These are phyloP conservation scores for Eucalyptus tenuipes DNA, from an alignment of 345 rosid species.

Conservation along the genomic window DNA sequence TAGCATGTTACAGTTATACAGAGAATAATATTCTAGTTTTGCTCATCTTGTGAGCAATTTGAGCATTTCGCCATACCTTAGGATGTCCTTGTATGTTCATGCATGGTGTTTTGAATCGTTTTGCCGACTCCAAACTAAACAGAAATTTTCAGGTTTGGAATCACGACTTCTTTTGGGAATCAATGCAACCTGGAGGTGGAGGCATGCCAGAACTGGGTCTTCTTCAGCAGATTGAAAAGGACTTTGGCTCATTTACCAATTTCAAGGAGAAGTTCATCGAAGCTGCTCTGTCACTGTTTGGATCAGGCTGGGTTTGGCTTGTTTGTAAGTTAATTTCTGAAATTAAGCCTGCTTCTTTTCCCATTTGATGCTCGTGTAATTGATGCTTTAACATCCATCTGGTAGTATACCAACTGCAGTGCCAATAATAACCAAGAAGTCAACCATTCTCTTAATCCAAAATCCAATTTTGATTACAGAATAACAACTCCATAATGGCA, in stretches of 20 bases:
- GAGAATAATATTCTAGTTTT: background rate
- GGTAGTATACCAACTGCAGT: background rate
- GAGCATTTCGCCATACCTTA: background rate
- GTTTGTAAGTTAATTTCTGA: conserved; percentile 41
- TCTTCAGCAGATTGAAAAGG: conserved; percentile 89
- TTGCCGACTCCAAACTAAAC: background rate
- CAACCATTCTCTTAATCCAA: background rate
- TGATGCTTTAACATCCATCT: background rate
- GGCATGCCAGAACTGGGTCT: conserved; percentile 59
- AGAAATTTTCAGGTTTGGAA: conserved; percentile 58
- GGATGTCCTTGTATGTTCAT: background rate
- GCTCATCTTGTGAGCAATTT: background rate
- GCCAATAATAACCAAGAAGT: background rate
- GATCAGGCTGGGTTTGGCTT: conserved; percentile 98
- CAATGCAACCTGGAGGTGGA: conserved; percentile 97
- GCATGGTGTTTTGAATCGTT: background rate
- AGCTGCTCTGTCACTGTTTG: conserved; percentile 59
- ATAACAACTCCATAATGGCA: background rate
- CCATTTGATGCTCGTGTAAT: background rate
- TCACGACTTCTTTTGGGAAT: conserved; percentile 98
- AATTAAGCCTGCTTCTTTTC: background rate
- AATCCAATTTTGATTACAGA: background rate
- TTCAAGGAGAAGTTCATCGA: conserved; percentile 65
- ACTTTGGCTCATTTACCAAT: conserved; percentile 74
- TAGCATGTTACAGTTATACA: background rate